Base-by-base conservation (phyloP, 352 stramenopile species). In the Phytophthora pini region DNA sequence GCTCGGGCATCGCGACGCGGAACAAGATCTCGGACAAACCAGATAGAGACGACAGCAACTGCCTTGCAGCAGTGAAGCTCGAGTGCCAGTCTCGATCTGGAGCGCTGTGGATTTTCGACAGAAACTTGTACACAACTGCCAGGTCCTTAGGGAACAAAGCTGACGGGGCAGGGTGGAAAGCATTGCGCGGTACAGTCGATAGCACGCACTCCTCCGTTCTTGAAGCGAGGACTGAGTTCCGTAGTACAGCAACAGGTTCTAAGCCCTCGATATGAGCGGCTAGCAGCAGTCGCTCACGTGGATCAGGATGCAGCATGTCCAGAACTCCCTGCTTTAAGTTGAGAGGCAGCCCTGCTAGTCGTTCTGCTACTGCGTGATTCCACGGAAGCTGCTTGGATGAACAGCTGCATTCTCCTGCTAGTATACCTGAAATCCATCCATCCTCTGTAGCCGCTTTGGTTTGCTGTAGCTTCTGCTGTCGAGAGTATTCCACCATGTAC, bases 271-370 rank as follows among this genome's bases (percentile, higher is more conserved):
- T 61, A 17, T 66, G 54, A 22, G 53, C 53, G 7, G 50, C 46
- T 34, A 80, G 58, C 49, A 66, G 40, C 12, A 88, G 63, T 27
- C 80, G 61, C 27, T 83, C 56, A 8, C 46, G 59, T 22, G 76
- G 78, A 48, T 84, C 62, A 13, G 81, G 81, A 60, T 90, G 70
- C 3, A 88, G 40, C 36, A 90, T 63, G 20, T 76, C 70, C 38
- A 86, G 27, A 5, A 88, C 77, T 13, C 61, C 50, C 48, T 78
- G 75, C 65, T 90, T 89, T n/a, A 92, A 66, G 50, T 74, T 74
- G 4, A 81, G 60, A 3, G 81, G 81, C 43, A 90, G 44, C 4
- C 44, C 55, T 26, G 31, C 29, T 0, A 89, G 52, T 40, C 65
- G 63, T 27, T 70, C 59, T 9, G 54, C 40, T 15, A 87, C 50